A percentile compares a stretch with the other conserved stretches of the same genome.
Conservation (phyloP, 2,329 filamentous ascomycete species). For the Ambrosiella xylebori region DNA sequence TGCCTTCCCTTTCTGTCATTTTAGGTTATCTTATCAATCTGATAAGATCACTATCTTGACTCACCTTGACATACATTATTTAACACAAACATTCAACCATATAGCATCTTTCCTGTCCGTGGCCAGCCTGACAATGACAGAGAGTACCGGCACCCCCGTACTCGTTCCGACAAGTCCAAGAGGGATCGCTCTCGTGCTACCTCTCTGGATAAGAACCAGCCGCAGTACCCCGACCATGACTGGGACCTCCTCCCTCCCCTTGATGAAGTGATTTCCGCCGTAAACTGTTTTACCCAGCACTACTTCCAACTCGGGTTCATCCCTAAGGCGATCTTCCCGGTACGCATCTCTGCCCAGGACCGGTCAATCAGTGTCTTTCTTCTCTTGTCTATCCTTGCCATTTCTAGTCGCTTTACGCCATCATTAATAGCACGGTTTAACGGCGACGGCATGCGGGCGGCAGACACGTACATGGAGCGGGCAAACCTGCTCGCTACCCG, state of each 20-base stretch:
- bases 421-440: slow-evolving; percentile 31
- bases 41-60: not conserved
- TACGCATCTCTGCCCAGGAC: slow-evolving; percentile 28
- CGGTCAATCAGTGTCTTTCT: slow-evolving; percentile 36
- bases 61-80: not conserved
- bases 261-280: slow-evolving; percentile 32
- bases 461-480: slow-evolving; percentile 35
- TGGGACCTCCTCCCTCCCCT: slow-evolving; percentile 35
- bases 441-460: slow-evolving; percentile 29
- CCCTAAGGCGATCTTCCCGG: slow-evolving; percentile 32
- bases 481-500: slow-evolving; percentile 29
- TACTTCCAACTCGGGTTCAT: slow-evolving; percentile 45
- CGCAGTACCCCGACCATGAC: slow-evolving; percentile 21
- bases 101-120: slow-evolving; percentile 33
- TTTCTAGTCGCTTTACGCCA: slow-evolving; percentile 38
- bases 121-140: slow-evolving; percentile 38
- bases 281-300: slow-evolving; percentile 34
- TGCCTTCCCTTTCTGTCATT: not conserved
- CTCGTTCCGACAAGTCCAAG: slow-evolving; percentile 30
- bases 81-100: not conserved
- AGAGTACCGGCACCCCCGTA: slow-evolving; percentile 37
- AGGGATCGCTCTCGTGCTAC: slow-evolving; percentile 17
- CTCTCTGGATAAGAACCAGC: not conserved
- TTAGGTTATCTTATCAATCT: not conserved
- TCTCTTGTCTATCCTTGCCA: slow-evolving; percentile 36